Evolutionary conservation across 2,329 filamentous ascomycete species (phyloP).

Genomic region (Colletotrichum limetticola): DNA sequence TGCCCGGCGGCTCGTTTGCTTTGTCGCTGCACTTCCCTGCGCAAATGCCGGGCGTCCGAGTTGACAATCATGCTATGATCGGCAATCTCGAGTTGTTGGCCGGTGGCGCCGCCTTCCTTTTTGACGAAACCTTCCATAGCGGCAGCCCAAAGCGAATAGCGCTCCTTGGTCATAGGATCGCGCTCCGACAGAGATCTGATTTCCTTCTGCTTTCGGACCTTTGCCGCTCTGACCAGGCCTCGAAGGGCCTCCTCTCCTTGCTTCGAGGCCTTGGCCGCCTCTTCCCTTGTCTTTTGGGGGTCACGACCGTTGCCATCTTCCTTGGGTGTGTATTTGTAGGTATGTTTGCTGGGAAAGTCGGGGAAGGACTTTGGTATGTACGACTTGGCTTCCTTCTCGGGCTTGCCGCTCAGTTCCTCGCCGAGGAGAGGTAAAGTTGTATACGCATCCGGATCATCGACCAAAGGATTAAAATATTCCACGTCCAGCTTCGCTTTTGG

Average conservation of each 20-base stretch:
- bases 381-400: constrained; percentile 63
- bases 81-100: constrained; percentile 61
- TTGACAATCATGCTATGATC: constrained; percentile 75
- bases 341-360: constrained; percentile 72
- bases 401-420: constrained; percentile 66
- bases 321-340: constrained; percentile 69
- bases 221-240: constrained; percentile 68
- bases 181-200: constrained; percentile 66
- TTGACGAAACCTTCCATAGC: constrained; percentile 68
- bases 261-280: constrained; percentile 68
- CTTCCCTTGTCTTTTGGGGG: constrained; percentile 67
- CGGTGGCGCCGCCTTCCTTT: constrained; percentile 46
- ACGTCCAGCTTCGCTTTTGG: constrained; percentile 50
- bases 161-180: constrained; percentile 62
- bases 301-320: constrained; percentile 59
- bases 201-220: constrained; percentile 73
- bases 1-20: constrained; percentile 50
- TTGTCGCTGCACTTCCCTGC: constrained; percentile 63
- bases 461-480: constrained; percentile 49
- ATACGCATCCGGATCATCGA: constrained; percentile 52
- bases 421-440: constrained; percentile 58
- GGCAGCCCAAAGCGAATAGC: constrained; percentile 70
- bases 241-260: constrained; percentile 72
- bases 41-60: constrained; percentile 61
- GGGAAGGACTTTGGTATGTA: constrained; percentile 71